phyloP scores from a whole-genome alignment of 306 rosid species.

The Oemleria cerasiformis region DNA sequence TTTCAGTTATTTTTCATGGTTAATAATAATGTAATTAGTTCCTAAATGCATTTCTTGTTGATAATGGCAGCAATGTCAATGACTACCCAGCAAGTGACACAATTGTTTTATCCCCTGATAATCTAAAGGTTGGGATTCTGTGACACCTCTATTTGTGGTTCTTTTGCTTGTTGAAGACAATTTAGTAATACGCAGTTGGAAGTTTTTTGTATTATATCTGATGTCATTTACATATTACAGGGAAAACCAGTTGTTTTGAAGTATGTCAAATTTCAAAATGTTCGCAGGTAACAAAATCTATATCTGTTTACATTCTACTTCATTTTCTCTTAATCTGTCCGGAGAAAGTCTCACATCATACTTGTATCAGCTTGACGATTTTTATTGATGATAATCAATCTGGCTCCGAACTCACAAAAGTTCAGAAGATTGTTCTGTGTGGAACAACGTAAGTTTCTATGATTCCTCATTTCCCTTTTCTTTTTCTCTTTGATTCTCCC shows the following conservation, averaged over 20 bases:
- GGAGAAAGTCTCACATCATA: conserved; percentile 20
- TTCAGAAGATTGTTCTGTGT: conserved; percentile 73
- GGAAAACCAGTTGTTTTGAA: conserved; percentile 74
- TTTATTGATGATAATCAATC: conserved; percentile 94
- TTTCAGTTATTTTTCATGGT: conserved; percentile 10
- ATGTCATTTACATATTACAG: conserved; percentile 36
- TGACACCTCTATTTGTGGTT: conserved; percentile 8
- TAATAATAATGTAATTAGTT: conserved; percentile 18
- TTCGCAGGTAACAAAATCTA: conserved; percentile 63
- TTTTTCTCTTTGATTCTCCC: neutral
- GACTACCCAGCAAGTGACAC: conserved; percentile 89
- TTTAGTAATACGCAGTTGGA: neutral
- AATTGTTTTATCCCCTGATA: conserved; percentile 57
- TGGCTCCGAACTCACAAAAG: conserved; percentile 67
- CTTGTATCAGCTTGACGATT: conserved; percentile 72
- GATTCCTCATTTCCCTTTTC: neutral
- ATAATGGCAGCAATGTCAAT: conserved; percentile 69
- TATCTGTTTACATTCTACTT: conserved; percentile 8
- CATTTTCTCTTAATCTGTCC: conserved; percentile 6
- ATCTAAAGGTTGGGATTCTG: conserved; percentile 52
- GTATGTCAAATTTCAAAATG: conserved; percentile 97
- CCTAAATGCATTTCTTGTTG: conserved; percentile 28
- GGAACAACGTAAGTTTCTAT: conserved; percentile 83
- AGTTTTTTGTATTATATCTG: conserved; percentile 11
- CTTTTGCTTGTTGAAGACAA: neutral